Conservation (phyloP, 2,329 filamentous ascomycete species). For the Calonectria henricotiae region DNA sequence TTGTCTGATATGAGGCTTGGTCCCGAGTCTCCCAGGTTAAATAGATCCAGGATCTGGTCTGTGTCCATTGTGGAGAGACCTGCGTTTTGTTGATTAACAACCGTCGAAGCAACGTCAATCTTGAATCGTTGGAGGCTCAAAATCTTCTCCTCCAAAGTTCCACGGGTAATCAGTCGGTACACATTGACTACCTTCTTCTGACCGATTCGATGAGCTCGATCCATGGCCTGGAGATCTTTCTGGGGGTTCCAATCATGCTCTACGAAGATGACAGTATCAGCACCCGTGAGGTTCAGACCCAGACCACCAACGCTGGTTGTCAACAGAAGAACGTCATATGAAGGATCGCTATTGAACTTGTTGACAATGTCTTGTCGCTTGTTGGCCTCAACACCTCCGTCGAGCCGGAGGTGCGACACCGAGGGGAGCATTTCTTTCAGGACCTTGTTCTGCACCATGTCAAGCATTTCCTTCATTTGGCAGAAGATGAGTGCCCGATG, state of each 20-base stretch:
- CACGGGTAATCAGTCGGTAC: conserved; percentile 95
- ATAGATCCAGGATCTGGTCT: conserved; percentile 96
- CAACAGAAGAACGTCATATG: conserved; percentile 92
- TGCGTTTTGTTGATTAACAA: conserved; percentile 99
- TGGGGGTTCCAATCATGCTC: conserved; percentile 99
- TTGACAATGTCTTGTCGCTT: conserved; percentile 98
- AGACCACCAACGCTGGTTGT: conserved; percentile 97
- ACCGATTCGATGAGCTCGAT: conserved; percentile 96
- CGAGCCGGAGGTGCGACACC: conserved; percentile 94
- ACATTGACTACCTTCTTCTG: conserved; percentile 99
- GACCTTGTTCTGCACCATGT: conserved; percentile 97
- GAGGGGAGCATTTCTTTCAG: conserved; percentile 91
- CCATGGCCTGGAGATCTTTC: conserved; percentile 99
- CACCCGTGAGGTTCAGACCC: conserved; percentile 94
- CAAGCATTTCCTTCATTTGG: conserved; percentile 99
- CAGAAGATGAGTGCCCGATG: conserved; percentile 98
- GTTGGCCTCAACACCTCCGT: conserved; percentile 92
- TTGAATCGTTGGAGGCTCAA: conserved; percentile 98
- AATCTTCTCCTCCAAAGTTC: conserved; percentile 98
- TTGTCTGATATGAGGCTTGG: conserved; percentile 77
- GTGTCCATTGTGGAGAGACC: conserved; percentile 97
- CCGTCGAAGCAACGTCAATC: conserved; percentile 97
- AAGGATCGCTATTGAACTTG: conserved; percentile 97
- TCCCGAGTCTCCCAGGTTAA: conserved; percentile 88
- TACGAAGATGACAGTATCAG: conserved; percentile 99